Base-by-base conservation (phyloP, 2,329 filamentous ascomycete species). In the Onygenales sp. region DNA sequence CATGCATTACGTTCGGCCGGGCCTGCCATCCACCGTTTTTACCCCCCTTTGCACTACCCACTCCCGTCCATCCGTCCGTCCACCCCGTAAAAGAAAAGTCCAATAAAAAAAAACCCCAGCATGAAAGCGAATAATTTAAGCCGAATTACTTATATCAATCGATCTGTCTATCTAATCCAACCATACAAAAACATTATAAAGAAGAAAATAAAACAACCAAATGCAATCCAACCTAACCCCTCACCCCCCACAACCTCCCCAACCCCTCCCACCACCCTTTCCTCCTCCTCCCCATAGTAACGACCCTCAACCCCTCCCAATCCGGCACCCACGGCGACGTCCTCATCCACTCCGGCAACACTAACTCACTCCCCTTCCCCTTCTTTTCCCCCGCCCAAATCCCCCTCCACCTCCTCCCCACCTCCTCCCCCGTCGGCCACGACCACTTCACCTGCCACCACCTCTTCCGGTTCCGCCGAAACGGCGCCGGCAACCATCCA, bases 331-430 rank as follows among this genome's bases (percentile, higher is more conserved):
- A 49, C 34, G 46, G 46, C 14, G 33, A 37, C 17, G 37, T 33
- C 6, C 27, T 51, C 11, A 53, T 54, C 46, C 21, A 57, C 27
- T 39, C 37, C 13, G 49, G 55, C 61, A 58, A 64, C 8, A 55
- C 42, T n/a, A 45, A 45, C 42, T n/a, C 17, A 17, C 34, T 57
- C 49, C 47, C 52, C 43, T 51, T 43, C 51, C 17, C 2, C 17
- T 48, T 51, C 55, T 53, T 51, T 8, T 42, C 31, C 54, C 56
- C 56, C 37, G 51, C 49, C 45, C 39, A 56, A 27, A 47, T 42
- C 54, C 51, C 51, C 9, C 37, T 50, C 53, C 53, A 47, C 52
- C 60, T 57, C 39, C 56, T 57, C 32, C 55, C 53, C 2, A 54
- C 52, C 6, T 31, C 17, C 0, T 40, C 27, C n/a, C 27, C 36